Evolutionary conservation across 495 filamentous ascomycete species (phyloP).

Genomic region (Xylaria acuta): DNA sequence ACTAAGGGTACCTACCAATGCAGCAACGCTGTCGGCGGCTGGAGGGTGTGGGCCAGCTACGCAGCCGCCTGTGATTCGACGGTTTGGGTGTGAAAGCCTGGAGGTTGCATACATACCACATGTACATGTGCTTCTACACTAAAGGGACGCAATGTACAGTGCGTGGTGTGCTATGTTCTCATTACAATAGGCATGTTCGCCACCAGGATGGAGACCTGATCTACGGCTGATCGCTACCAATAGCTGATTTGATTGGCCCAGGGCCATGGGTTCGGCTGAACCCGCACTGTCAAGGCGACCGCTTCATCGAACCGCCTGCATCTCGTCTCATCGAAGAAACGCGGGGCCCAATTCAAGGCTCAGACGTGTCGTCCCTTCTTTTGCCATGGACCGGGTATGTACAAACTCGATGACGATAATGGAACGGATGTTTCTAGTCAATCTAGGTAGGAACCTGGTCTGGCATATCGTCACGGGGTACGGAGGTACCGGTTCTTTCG

Average conservation of each 20-base stretch:
- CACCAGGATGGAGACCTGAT: background rate
- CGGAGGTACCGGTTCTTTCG: background rate
- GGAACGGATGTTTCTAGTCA: background rate
- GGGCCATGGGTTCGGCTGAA: slow-evolving; percentile 1
- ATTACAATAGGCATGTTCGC: background rate
- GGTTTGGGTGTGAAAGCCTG: background rate
- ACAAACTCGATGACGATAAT: background rate
- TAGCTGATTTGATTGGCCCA: background rate
- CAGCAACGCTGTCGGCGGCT: slow-evolving; percentile 36
- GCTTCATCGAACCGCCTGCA: background rate
- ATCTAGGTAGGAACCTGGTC: background rate
- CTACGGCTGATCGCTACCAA: background rate
- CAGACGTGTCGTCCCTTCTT: slow-evolving; percentile 10
- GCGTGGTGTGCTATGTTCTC: background rate
- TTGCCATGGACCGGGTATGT: too few species aligned
- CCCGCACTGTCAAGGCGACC: slow-evolving; percentile 13
- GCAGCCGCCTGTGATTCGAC: slow-evolving; percentile 41
- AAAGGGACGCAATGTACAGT: background rate
- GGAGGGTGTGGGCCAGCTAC: slow-evolving; percentile 40
- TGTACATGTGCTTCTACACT: slow-evolving; percentile 13
- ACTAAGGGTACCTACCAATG: slow-evolving; percentile 23
- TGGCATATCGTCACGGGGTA: background rate
- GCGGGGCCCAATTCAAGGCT: slow-evolving; percentile 12
- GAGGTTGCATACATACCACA: background rate
- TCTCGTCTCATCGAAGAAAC: background rate